Evolutionary conservation across 176 grass and related monocot species (phyloP).

Genomic region (Thinopyrum elongatum): DNA sequence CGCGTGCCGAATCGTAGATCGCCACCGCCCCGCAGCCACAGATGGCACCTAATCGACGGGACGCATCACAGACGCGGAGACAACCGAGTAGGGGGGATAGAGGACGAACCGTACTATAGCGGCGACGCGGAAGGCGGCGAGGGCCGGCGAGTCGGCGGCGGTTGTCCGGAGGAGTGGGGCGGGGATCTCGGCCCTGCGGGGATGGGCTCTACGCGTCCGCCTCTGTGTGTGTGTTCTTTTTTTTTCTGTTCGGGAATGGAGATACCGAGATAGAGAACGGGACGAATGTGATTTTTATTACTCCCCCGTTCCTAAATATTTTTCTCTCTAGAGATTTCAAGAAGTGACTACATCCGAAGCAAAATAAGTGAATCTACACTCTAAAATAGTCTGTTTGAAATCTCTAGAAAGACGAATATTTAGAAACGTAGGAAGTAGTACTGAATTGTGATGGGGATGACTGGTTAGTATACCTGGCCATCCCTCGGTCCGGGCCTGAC

Average conservation of each 20-base stretch:
- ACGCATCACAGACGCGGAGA: background rate
- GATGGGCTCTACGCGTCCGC: background rate
- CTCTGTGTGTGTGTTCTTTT: background rate
- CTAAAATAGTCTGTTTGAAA: no score
- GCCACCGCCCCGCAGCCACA: background rate
- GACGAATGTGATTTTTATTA: background rate
- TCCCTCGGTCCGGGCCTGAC: no score
- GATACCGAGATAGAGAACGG: background rate
- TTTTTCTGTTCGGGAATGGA: conserved; percentile 10
- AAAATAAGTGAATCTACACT: no score
- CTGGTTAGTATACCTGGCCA: no score
- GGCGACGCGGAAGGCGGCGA: background rate
- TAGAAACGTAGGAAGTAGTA: no score
- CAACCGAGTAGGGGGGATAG: background rate
- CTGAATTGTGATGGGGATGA: no score
- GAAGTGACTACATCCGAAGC: no score
- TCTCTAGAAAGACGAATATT: no score
- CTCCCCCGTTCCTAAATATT: no score
- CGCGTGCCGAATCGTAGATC: background rate
- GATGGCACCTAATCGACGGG: background rate
- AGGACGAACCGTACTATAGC: background rate
- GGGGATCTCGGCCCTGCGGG: background rate
- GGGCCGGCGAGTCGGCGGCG: background rate
- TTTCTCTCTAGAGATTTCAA: no score
- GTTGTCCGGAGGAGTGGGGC: background rate